Evolutionary conservation across 1,284 basidiomycete species (phyloP).

Genomic region (Taiwanofungus camphoratus): DNA sequence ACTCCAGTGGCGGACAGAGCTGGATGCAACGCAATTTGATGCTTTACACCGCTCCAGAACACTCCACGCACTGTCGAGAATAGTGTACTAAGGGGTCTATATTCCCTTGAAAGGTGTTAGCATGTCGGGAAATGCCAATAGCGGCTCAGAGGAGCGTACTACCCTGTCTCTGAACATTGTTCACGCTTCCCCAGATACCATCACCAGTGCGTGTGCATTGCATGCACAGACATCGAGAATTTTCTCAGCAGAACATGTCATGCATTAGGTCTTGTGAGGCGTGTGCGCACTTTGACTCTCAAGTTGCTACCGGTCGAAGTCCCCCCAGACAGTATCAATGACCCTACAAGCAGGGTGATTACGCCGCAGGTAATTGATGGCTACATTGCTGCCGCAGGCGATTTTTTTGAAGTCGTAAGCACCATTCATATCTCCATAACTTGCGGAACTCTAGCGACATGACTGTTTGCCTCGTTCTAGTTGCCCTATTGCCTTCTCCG

Average conservation of each 20-base stretch:
- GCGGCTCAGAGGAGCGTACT: no score
- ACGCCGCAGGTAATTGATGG: slow-evolving; percentile 65
- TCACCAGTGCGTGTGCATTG: slow-evolving; percentile 58
- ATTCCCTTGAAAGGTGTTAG: no score
- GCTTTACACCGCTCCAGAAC: no score
- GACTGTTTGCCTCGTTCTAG: no score
- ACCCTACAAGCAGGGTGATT: slow-evolving; percentile 66
- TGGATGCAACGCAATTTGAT: no score
- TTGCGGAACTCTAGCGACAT: no score
- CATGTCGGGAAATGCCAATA: no score
- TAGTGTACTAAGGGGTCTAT: no score
- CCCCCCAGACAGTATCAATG: slow-evolving; percentile 48
- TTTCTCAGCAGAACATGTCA: neutral
- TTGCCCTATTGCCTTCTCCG: no score
- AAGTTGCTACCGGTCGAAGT: slow-evolving; percentile 81
- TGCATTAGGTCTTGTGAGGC: slow-evolving; percentile 65
- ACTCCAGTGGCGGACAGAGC: no score
- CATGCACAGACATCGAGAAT: neutral
- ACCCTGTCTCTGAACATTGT: slow-evolving; percentile 29
- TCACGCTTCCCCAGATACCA: slow-evolving; percentile 59
- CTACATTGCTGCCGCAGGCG: slow-evolving; percentile 63
- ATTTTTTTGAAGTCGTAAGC: slow-evolving; percentile 76
- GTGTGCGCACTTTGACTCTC: slow-evolving; percentile 74
- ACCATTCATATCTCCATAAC: neutral
- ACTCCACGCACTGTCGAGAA: no score